Conservation (phyloP, 164 flowering plant genomes). For the Umbellularia californica region DNA sequence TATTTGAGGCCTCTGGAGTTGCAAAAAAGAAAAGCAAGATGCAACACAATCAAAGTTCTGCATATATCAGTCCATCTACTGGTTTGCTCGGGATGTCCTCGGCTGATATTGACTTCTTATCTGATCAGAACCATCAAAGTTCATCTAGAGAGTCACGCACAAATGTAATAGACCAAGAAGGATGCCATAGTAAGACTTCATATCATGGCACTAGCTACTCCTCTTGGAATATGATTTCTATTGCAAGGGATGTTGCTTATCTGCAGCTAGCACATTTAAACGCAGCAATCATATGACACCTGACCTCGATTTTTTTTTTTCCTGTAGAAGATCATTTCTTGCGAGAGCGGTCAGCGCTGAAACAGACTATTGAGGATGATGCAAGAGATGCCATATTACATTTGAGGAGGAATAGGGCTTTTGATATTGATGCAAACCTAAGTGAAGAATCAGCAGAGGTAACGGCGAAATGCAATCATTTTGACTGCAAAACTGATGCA, state of each 20-base stretch:
- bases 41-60: constrained; percentile 15
- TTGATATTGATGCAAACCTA: constrained; percentile 15
- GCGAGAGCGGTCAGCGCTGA: constrained; percentile 12
- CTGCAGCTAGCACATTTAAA: constrained; percentile 14
- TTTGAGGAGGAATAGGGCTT: constrained; percentile 20
- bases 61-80: constrained; percentile 8
- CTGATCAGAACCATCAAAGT: constrained; percentile 8
- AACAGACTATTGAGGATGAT: constrained; percentile 14
- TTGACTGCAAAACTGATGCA: constrained; percentile 15
- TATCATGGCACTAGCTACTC: constrained; percentile 18
- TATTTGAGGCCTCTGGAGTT: constrained; percentile 15
- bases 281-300: constrained; percentile 8
- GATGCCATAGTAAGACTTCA: constrained; percentile 13
- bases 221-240: constrained; percentile 12
- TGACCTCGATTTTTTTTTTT: constrained; percentile 10
- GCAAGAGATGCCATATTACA: constrained; percentile 11
- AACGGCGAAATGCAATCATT: constrained; percentile 9
- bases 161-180: constrained; percentile 18
- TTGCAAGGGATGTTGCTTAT: constrained; percentile 17
- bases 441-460: constrained; percentile 16
- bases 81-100: constrained; percentile 15
- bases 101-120: constrained; percentile 16
- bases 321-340: constrained; percentile 17
- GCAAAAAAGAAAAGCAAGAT: constrained; percentile 24
- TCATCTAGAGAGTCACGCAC: constrained; percentile 6